These are phyloP conservation scores for Salix brachista DNA, from an alignment of 345 rosid genomes.

Conservation along the genomic window DNA sequence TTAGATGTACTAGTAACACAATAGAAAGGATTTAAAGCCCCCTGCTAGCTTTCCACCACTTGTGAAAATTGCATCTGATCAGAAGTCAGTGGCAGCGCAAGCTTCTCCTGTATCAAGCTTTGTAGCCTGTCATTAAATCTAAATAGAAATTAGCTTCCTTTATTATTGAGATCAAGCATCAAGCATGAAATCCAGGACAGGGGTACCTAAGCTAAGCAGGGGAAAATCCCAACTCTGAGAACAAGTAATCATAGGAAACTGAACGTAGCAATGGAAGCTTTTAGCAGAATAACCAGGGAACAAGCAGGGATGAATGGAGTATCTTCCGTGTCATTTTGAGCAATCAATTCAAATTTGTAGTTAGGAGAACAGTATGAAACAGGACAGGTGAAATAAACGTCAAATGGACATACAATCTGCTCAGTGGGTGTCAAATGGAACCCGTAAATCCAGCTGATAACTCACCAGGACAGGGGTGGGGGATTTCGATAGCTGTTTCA, in stretches of 20 bases:
- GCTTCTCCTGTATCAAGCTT: not conserved
- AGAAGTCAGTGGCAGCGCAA: not conserved
- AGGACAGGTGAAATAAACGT: no score
- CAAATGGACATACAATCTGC: not conserved
- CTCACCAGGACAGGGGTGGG: no score
- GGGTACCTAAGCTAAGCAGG: not conserved
- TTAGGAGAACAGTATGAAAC: not conserved
- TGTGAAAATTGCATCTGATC: not conserved
- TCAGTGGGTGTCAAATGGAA: no score
- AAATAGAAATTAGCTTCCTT: not conserved
- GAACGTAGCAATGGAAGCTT: not conserved
- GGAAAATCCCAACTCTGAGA: not conserved
- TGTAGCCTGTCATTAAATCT: not conserved
- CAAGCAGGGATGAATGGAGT: not conserved
- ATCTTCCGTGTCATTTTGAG: not conserved
- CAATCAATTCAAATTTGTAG: not conserved
- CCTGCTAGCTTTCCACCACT: not conserved
- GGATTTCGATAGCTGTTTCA: no score
- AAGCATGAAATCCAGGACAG: not conserved
- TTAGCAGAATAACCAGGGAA: not conserved
- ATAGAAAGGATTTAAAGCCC: not conserved
- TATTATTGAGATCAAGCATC: not conserved
- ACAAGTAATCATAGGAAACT: not conserved
- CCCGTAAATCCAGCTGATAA: no score
- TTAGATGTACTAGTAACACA: not conserved